These are phyloP conservation scores for Carex sylvatica DNA, from an alignment of 202 grass and related monocot genomes.

Conservation along the genomic window DNA sequence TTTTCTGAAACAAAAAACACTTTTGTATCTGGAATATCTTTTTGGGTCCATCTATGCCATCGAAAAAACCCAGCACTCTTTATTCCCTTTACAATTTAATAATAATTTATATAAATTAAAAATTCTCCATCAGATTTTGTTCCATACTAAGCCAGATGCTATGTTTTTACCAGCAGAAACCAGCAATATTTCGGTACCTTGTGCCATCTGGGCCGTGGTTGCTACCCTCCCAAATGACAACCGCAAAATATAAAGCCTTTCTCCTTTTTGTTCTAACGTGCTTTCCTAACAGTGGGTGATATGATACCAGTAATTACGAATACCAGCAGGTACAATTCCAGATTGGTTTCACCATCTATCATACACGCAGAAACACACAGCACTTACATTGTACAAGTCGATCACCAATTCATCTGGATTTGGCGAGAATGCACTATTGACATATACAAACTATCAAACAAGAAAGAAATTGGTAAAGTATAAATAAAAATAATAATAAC, in stretches of 20 bases:
- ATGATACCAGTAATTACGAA: neutral
- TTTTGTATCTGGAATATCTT: no score
- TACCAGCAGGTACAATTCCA: neutral
- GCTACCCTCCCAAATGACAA: neutral
- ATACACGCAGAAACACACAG: neutral
- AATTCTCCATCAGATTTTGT: neutral
- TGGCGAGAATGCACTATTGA: slow-evolving; percentile 77
- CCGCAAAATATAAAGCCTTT: no score
- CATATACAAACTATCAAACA: slow-evolving; percentile 68
- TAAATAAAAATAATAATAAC: slow-evolving; percentile 18
- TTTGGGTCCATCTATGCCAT: no score
- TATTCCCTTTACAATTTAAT: no score
- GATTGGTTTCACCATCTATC: neutral
- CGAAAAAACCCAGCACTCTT: no score
- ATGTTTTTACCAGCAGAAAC: neutral
- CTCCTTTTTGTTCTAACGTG: neutral
- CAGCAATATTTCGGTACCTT: neutral
- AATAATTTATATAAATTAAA: no score
- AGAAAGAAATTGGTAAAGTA: slow-evolving; percentile 9
- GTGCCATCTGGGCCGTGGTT: neutral
- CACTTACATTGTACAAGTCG: slow-evolving; percentile 78
- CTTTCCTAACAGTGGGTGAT: neutral
- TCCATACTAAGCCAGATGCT: neutral
- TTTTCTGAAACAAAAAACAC: no score
- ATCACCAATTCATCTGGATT: slow-evolving; percentile 83